Conservation (phyloP, 306 rosid species). For the Prunus campanulata region DNA sequence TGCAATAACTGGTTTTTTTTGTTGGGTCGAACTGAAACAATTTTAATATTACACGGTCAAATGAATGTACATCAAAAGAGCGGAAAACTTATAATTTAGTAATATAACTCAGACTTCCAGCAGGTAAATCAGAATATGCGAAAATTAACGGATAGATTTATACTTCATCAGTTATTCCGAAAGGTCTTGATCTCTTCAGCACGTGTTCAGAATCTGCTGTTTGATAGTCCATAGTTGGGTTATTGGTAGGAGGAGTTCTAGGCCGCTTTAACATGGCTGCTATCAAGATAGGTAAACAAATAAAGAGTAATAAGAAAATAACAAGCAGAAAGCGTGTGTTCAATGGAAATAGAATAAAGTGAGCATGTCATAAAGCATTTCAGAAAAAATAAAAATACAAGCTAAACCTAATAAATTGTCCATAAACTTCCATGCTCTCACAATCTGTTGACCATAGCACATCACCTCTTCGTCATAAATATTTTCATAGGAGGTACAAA, state of each 20-base stretch:
- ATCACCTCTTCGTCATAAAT: no score
- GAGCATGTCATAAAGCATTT: not conserved
- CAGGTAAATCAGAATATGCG: slow-evolving; percentile 22
- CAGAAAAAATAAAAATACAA: not conserved
- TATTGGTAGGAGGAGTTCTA: slow-evolving; percentile 93
- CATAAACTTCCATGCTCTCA: not conserved
- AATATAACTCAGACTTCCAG: slow-evolving; percentile 21
- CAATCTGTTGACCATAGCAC: not conserved
- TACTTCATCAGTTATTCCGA: slow-evolving; percentile 92
- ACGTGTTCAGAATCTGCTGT: slow-evolving; percentile 96
- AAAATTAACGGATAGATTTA: slow-evolving; percentile 15
- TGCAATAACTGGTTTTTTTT: not conserved
- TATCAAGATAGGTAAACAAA: slow-evolving; percentile 31
- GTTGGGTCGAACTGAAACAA: not conserved
- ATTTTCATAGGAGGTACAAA: not conserved
- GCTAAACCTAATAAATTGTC: not conserved
- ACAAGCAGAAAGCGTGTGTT: not conserved
- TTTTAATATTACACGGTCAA: not conserved
- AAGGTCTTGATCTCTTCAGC: slow-evolving; percentile 89
- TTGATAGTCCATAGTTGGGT: slow-evolving; percentile 93
- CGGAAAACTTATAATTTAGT: slow-evolving; percentile 6
- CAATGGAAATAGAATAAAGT: not conserved
- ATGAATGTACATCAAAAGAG: not conserved
- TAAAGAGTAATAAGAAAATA: not conserved
- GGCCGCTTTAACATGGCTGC: slow-evolving; percentile 92